These are phyloP conservation scores for Arachnomyces sp. DNA, from an alignment of 2,329 filamentous ascomycete species.

Conservation along the genomic window DNA sequence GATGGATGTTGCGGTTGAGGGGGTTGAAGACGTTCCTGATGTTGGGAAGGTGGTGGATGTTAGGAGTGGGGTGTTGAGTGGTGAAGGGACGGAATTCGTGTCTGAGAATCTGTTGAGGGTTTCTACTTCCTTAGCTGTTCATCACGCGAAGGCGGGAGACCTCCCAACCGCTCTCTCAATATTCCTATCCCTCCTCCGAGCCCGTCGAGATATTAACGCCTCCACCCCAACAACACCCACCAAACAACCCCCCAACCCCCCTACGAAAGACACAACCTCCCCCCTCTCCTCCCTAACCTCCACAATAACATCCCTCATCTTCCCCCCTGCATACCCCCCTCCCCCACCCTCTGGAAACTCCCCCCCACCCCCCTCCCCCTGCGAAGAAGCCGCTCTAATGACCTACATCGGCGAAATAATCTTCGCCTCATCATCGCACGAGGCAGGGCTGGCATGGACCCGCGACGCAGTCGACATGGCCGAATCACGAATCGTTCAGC, in stretches of 20 bases:
- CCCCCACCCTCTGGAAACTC: slow-evolving; percentile 63
- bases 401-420: slow-evolving; percentile 92
- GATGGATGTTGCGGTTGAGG: slow-evolving; percentile 62
- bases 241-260: slow-evolving; percentile 17
- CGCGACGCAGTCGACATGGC: slow-evolving; percentile 76
- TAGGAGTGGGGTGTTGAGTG: slow-evolving; percentile 57
- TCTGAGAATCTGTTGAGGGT: slow-evolving; percentile 69
- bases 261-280: slow-evolving; percentile 8
- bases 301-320: slow-evolving; percentile 34
- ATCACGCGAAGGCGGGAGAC: slow-evolving; percentile 64
- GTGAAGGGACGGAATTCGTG: slow-evolving; percentile 46
- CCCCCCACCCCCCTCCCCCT: slow-evolving; percentile 59
- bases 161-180: slow-evolving; percentile 68
- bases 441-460: slow-evolving; percentile 81
- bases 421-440: slow-evolving; percentile 58
- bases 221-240: slow-evolving; percentile 20
- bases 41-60: slow-evolving; percentile 51
- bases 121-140: slow-evolving; percentile 69
- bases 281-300: slow-evolving; percentile 25
- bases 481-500: slow-evolving; percentile 51
- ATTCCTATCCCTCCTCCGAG: slow-evolving; percentile 74
- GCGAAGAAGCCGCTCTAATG: slow-evolving; percentile 79
- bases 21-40: slow-evolving; percentile 61
- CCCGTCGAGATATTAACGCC: slow-evolving; percentile 55
- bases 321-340: slow-evolving; percentile 59